These are phyloP conservation scores for Pontederia crassipes DNA, from an alignment of 176 grass and related monocot genomes.

Conservation along the genomic window DNA sequence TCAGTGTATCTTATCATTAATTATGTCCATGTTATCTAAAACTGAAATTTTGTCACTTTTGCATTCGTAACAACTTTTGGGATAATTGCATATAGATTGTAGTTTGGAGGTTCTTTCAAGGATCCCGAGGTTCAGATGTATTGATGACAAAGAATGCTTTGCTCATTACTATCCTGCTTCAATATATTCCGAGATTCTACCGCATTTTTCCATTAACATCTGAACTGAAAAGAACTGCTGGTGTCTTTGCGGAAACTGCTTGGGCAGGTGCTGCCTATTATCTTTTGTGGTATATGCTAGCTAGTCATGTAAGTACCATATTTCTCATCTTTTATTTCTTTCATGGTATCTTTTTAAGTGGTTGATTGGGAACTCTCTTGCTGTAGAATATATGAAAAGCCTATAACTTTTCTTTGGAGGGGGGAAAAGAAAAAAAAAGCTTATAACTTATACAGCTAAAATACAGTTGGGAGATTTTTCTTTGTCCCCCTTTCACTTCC, in stretches of 20 bases:
- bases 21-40: not conserved
- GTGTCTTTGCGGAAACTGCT: conserved; percentile 88
- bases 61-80: conserved; percentile 10
- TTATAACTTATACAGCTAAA: too few species aligned
- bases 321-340: conserved; percentile 5
- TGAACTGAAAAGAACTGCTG: conserved; percentile 82
- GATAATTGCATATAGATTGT: conserved; percentile 53
- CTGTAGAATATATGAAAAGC: too few species aligned
- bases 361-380: too few species aligned
- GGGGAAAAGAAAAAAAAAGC: too few species aligned
- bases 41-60: not conserved
- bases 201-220: conserved; percentile 61
- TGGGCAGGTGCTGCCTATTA: conserved; percentile 97
- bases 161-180: conserved; percentile 67
- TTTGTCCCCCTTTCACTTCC: too few species aligned
- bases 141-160: conserved; percentile 48
- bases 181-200: conserved; percentile 67
- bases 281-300: conserved; percentile 94
- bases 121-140: conserved; percentile 48
- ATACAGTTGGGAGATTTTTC: too few species aligned
- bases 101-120: conserved; percentile 68
- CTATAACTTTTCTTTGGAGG: too few species aligned
- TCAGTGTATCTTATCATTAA: conserved; percentile 7
- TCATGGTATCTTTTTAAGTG: too few species aligned
- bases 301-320: conserved; percentile 63